Conservation (phyloP, 345 rosid species). For the thale cress (Arabidopsis thaliana) region TAIR10.1 NC_003074.8:19259001-19259500, state of each 20-base stretch:
- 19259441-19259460: neutral
- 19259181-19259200: neutral
- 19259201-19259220: neutral
- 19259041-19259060: slow-evolving; percentile 3
- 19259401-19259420: neutral
- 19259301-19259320: neutral
- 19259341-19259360: neutral
- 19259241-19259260: neutral
- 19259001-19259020: slow-evolving; percentile 16
- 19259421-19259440: neutral
- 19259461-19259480: neutral
- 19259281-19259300: neutral
- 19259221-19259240: neutral
- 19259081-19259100: neutral
- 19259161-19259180: neutral
- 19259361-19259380: neutral
- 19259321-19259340: neutral
- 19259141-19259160: neutral
- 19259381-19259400: neutral
- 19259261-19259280: neutral
- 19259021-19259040: slow-evolving; percentile 7
- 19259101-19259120: neutral
- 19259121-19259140: neutral
- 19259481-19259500: neutral
- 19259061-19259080: neutral